These are phyloP conservation scores for Hibiscus mutabilis DNA, from an alignment of 345 rosid genomes.

Conservation along the genomic window DNA sequence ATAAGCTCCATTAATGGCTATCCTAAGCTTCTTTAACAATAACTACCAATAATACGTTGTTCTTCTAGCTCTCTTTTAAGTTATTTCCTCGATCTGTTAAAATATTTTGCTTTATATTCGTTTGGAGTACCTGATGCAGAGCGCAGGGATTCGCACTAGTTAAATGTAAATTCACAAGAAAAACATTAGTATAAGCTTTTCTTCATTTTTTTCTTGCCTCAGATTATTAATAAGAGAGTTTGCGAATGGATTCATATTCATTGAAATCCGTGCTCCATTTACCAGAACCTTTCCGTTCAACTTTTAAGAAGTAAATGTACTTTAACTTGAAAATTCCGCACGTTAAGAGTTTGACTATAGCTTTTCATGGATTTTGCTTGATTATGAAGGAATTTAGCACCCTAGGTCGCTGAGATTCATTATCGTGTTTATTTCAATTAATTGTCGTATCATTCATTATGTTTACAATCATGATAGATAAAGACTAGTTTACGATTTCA, in stretches of 20 bases:
- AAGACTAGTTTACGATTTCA: background rate
- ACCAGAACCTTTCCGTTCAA: slow-evolving; percentile 62
- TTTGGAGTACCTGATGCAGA: too few relatives aligned
- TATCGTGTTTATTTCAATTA: background rate
- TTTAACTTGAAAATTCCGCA: background rate
- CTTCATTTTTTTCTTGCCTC: background rate
- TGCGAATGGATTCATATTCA: slow-evolving; percentile 58
- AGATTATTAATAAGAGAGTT: slow-evolving; percentile 11
- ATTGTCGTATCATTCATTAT: background rate
- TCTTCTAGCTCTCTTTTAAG: too few relatives aligned
- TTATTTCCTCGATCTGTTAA: too few relatives aligned
- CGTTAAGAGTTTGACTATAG: background rate
- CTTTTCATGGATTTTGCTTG: background rate
- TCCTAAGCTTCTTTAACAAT: too few relatives aligned
- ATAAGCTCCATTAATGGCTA: too few relatives aligned
- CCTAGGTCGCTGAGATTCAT: background rate
- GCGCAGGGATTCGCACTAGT: background rate
- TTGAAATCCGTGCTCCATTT: slow-evolving; percentile 72
- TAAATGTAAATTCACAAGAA: background rate
- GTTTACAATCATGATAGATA: background rate
- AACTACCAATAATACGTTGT: too few relatives aligned
- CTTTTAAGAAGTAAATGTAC: slow-evolving; percentile 54
- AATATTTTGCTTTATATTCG: too few relatives aligned
- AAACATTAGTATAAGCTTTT: background rate
- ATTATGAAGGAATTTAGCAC: background rate